Evolutionary conservation across 2,329 filamentous ascomycete genomes (phyloP).

Genomic region (Claviceps spartinae): DNA sequence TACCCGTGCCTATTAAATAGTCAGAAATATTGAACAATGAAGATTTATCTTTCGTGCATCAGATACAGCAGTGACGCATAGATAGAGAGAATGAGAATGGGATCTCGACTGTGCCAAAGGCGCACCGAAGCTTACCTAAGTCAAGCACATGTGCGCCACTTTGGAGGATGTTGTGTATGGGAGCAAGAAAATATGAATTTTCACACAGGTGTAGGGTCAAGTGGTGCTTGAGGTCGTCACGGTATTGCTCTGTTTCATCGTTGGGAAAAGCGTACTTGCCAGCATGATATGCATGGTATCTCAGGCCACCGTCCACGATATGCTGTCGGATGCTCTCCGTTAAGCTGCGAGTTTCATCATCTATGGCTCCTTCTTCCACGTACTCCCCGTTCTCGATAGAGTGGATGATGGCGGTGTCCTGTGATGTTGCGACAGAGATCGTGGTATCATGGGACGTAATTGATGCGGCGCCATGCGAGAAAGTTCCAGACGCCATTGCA

Average conservation of each 20-base stretch:
- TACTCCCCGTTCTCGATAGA: slow-evolving; percentile 21
- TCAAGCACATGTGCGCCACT: slow-evolving; percentile 31
- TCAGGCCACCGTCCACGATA: slow-evolving; percentile 26
- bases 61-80: not conserved
- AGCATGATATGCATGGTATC: slow-evolving; percentile 28
- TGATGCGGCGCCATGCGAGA: not conserved
- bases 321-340: slow-evolving; percentile 30
- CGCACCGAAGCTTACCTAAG: slow-evolving; percentile 23
- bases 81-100: no score
- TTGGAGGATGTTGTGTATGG: slow-evolving; percentile 24
- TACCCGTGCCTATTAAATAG: slow-evolving; percentile 29
- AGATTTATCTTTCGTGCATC: no score
- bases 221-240: slow-evolving; percentile 28
- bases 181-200: slow-evolving; percentile 29
- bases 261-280: slow-evolving; percentile 30
- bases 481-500: not conserved
- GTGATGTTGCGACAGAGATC: slow-evolving; percentile 18
- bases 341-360: slow-evolving; percentile 26
- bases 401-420: slow-evolving; percentile 18
- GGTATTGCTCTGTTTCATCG: slow-evolving; percentile 28
- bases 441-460: slow-evolving; percentile 5
- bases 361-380: slow-evolving; percentile 8
- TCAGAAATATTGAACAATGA: not conserved
- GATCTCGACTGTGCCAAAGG: not conserved
- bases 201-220: slow-evolving; percentile 26